phyloP scores from a whole-genome alignment of 768 basidiomycete genomes.

The Vishniacozyma victoriae region DNA sequence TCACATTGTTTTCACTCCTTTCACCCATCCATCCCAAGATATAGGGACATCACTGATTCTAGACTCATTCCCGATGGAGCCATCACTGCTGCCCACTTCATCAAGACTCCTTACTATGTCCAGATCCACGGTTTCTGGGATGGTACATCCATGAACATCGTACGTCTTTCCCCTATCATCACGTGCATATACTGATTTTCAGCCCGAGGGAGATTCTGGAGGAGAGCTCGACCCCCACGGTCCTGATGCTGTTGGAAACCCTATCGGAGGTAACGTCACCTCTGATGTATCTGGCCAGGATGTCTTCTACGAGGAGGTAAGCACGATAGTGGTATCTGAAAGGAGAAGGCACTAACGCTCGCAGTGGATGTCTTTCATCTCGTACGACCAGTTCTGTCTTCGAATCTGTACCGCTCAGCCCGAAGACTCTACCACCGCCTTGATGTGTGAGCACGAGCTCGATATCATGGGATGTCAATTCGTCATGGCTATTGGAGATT shows the following conservation, averaged over 20 bases:
- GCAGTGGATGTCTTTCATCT: too few relatives aligned
- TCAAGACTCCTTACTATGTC: constrained; percentile 51
- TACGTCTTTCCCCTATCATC: constrained; percentile 1
- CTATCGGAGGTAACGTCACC: constrained; percentile 48
- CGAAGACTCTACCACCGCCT: constrained; percentile 43
- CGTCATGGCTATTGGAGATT: constrained; percentile 33
- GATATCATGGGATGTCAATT: constrained; percentile 41
- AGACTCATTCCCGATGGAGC: constrained; percentile 50
- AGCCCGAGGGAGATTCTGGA: constrained; percentile 47
- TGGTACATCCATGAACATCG: constrained; percentile 50
- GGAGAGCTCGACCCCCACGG: constrained; percentile 53
- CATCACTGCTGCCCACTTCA: constrained; percentile 46
- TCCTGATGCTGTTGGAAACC: constrained; percentile 47
- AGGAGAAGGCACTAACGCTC: too few relatives aligned
- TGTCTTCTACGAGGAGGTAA: constrained; percentile 51
- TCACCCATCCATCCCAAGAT: too few relatives aligned
- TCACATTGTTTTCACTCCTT: too few relatives aligned
- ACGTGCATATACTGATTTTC: not conserved
- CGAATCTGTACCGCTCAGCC: constrained; percentile 50
- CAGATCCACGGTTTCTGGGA: constrained; percentile 53
- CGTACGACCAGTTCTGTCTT: constrained; percentile 51
- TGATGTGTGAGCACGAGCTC: constrained; percentile 41
- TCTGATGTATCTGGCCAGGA: constrained; percentile 44
- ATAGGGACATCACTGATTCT: too few relatives aligned
- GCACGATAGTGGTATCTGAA: constrained; percentile 43